A percentile compares a stretch with the other conserved stretches of the same genome.
Evolutionary conservation across 163 green algal genomes (phyloP).

Genomic region (Smithsoniella earleae): DNA sequence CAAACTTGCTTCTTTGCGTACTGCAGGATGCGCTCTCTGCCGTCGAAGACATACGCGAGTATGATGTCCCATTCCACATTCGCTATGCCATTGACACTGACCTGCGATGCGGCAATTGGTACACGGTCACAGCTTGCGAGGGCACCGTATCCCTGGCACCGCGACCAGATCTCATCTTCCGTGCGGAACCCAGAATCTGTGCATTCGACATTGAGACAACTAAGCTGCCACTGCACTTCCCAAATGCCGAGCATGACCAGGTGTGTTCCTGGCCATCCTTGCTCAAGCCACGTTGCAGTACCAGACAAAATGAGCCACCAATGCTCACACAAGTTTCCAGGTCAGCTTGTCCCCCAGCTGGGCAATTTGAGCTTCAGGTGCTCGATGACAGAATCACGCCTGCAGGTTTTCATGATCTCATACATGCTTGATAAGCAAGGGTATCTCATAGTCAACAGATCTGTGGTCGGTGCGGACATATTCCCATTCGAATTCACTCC

Average conservation of each 20-base stretch:
- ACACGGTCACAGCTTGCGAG: conserved; percentile 51
- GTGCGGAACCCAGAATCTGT: conserved; percentile 73
- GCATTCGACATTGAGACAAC: conserved; percentile 99
- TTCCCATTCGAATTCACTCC: conserved; percentile 95
- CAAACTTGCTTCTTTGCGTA: too few relatives aligned
- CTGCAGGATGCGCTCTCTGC: conserved; percentile 48
- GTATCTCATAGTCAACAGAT: conserved; percentile 93
- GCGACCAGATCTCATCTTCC: conserved; percentile 24
- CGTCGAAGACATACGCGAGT: conserved; percentile 80
- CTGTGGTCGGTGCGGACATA: conserved; percentile 82
- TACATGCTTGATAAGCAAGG: conserved; percentile 97
- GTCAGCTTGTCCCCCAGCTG: neutral
- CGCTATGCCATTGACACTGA: conserved; percentile 87
- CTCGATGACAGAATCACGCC: too few relatives aligned
- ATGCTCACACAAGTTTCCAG: too few relatives aligned
- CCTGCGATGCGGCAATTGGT: conserved; percentile 79
- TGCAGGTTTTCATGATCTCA: conserved; percentile 99
- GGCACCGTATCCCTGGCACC: conserved; percentile 1
- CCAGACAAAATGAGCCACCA: neutral
- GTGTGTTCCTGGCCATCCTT: conserved; percentile 36
- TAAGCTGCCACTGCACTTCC: conserved; percentile 98
- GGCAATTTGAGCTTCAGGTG: too few relatives aligned
- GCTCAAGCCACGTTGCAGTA: neutral
- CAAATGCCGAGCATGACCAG: conserved; percentile 91
- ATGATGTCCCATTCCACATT: conserved; percentile 95